Evolutionary conservation across 2,329 filamentous ascomycete species (phyloP).

Genomic region (Pseudopyrenochaeta lycopersici): DNA sequence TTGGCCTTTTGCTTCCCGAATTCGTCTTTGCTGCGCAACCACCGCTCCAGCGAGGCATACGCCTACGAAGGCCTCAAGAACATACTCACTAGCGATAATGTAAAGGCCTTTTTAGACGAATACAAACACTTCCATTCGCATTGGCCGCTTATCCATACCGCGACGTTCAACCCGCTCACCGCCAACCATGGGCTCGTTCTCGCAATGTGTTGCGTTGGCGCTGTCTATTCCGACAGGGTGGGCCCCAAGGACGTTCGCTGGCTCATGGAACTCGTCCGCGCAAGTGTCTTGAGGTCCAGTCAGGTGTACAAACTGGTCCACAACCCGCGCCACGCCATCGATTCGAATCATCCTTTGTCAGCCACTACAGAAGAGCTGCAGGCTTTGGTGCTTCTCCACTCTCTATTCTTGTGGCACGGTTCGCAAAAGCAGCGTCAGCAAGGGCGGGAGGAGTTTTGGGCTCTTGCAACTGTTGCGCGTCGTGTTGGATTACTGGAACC

Average conservation of each 20-base stretch:
- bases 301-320: conserved; percentile 57
- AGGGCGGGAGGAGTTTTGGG: conserved; percentile 67
- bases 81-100: conserved; percentile 72
- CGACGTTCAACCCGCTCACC: conserved; percentile 73
- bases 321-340: conserved; percentile 50
- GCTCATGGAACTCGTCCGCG: conserved; percentile 71
- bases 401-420: conserved; percentile 75
- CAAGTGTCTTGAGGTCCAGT: conserved; percentile 66
- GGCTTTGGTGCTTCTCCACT: conserved; percentile 69
- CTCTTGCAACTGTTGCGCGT: conserved; percentile 66
- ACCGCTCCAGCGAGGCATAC: conserved; percentile 51
- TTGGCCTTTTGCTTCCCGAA: conserved; percentile 64
- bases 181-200: conserved; percentile 73
- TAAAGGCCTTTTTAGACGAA: conserved; percentile 74
- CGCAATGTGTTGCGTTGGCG: conserved; percentile 76
- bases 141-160: conserved; percentile 76
- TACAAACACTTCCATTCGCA: conserved; percentile 78
- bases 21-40: conserved; percentile 26
- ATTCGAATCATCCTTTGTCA: conserved; percentile 49
- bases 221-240: conserved; percentile 75
- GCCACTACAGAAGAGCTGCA: conserved; percentile 71
- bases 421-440: conserved; percentile 70
- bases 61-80: conserved; percentile 61
- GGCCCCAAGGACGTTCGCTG: conserved; percentile 69
- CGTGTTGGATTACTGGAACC: conserved; percentile 66